These are phyloP conservation scores for Starmerella vaccinii DNA, from an alignment of 805 yeast species.

Conservation along the genomic window DNA sequence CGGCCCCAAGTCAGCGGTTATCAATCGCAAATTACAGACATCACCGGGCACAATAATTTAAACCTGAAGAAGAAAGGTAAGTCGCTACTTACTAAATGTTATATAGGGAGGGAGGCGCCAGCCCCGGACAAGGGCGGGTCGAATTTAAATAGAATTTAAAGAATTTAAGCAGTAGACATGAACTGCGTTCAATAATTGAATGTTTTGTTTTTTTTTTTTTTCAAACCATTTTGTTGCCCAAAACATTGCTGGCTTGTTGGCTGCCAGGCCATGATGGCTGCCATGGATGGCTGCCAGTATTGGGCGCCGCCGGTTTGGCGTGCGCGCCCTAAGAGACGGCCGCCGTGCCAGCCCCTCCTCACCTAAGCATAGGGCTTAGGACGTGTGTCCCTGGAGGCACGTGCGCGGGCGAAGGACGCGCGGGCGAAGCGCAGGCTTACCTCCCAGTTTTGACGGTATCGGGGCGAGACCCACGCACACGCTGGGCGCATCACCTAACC, in stretches of 20 bases:
- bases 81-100: background rate
- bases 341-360: no score
- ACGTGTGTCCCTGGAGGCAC: background rate
- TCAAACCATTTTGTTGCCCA: no score
- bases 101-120: background rate
- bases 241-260: no score
- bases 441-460: background rate
- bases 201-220: no score
- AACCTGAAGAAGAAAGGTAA: constrained; percentile 13
- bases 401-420: background rate
- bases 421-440: background rate
- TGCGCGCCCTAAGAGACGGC: no score
- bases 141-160: no score
- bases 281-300: no score
- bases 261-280: no score
- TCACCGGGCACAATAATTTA: constrained; percentile 24
- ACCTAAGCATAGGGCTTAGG: constrained; percentile 5
- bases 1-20: constrained; percentile 9
- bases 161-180: no score
- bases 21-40: constrained; percentile 28
- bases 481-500: constrained; percentile 6
- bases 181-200: no score
- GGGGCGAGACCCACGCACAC: constrained; percentile 5
- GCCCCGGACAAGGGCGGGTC: no score
- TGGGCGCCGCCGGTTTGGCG: no score